Conservation (phyloP, 2,329 filamentous ascomycete genomes). For the Trichoderma semiorbis region DNA sequence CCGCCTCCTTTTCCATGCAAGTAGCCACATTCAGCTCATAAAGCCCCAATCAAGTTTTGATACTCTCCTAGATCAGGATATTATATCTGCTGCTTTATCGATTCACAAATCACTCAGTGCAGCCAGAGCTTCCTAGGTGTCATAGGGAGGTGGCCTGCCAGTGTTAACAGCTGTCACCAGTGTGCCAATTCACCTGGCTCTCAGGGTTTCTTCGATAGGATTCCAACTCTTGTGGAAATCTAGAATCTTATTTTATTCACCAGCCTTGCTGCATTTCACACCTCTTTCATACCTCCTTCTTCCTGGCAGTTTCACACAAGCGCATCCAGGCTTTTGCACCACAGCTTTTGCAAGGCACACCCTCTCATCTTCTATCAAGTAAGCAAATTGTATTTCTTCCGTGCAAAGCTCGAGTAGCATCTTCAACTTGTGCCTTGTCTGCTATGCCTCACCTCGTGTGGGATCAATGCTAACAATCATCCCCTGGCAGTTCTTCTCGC, state of each 20-base stretch:
- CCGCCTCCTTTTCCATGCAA: background rate
- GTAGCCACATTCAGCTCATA: background rate
- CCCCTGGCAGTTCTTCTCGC: background rate
- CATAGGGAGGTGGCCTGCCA: background rate
- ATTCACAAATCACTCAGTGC: background rate
- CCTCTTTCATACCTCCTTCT: background rate
- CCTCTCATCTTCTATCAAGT: background rate
- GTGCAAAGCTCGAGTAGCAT: background rate
- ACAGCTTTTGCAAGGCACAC: background rate
- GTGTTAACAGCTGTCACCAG: background rate
- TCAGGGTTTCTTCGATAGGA: background rate
- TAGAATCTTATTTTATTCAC: background rate
- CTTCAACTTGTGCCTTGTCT: too few relatives aligned
- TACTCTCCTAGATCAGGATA: background rate
- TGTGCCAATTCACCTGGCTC: background rate
- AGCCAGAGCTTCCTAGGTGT: too few relatives aligned
- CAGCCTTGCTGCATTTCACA: background rate
- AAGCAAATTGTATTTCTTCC: background rate
- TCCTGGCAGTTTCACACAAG: background rate
- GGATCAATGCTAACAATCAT: background rate
- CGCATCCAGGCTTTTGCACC: background rate
- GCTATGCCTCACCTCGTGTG: background rate
- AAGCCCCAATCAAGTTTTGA: background rate
- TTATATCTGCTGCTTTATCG: background rate
- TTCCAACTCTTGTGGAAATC: background rate